These are phyloP conservation scores for Aspergillus pseudonomiae DNA, from an alignment of 2,329 filamentous ascomycete species.

Conservation along the genomic window DNA sequence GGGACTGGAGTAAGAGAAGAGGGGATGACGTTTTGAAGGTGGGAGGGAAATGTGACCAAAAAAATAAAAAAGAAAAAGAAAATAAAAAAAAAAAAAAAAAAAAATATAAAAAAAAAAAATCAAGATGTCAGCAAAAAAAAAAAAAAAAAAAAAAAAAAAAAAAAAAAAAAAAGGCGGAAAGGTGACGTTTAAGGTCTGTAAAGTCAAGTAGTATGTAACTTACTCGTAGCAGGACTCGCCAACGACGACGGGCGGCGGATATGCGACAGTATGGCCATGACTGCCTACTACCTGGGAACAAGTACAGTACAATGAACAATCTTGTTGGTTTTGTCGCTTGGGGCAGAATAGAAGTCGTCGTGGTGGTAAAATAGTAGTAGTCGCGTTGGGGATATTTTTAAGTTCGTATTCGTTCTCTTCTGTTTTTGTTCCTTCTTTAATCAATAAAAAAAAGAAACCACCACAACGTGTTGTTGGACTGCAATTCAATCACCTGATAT, in stretches of 20 bases:
- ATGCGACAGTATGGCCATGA: constrained; percentile 38
- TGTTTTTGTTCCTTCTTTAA: not conserved
- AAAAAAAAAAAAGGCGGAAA: constrained; percentile 4
- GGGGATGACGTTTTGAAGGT: not conserved
- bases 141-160: not conserved
- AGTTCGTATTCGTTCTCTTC: constrained; percentile 3
- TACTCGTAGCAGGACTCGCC: constrained; percentile 32
- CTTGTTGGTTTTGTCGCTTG: not conserved
- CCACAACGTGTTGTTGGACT: not conserved
- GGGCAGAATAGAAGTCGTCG: not conserved
- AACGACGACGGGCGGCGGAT: constrained; percentile 42
- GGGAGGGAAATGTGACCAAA: not conserved
- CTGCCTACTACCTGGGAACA: constrained; percentile 10
- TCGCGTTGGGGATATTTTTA: not conserved
- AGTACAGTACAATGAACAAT: not conserved
- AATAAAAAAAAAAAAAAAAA: not conserved
- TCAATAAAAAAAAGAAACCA: not conserved
- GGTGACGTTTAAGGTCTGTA: not conserved
- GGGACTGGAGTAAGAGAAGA: not conserved
- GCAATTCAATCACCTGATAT: not conserved
- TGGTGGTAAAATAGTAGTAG: not conserved
- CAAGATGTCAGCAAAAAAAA: too few species aligned
- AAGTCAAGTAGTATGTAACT: constrained; percentile 20
- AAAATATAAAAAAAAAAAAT: constrained; percentile 10
- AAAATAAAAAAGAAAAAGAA: too few species aligned